Conservation (phyloP, 2,329 filamentous ascomycete genomes). For the Cercospora citrullina region DNA sequence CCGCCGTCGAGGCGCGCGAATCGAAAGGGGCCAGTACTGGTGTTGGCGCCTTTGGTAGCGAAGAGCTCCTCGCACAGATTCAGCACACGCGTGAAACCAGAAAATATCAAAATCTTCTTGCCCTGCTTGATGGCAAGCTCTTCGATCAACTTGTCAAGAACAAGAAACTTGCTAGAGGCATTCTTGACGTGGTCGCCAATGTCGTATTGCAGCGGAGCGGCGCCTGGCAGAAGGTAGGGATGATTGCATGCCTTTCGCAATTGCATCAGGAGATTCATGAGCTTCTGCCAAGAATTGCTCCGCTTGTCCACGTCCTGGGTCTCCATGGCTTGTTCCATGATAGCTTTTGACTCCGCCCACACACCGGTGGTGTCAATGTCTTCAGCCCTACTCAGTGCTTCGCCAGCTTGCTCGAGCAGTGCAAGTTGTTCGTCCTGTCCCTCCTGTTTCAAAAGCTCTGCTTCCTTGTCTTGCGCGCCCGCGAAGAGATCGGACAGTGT, state of each 20-base stretch:
- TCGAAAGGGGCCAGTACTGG: conserved; percentile 42
- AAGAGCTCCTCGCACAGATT: conserved; percentile 56
- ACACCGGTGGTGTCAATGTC: conserved; percentile 34
- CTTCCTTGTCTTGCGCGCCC: conserved; percentile 48
- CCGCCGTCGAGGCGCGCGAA: conserved; percentile 54
- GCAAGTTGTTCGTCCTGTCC: conserved; percentile 36
- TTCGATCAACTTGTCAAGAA: conserved; percentile 54
- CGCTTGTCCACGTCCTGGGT: conserved; percentile 34
- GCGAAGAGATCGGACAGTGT: conserved; percentile 57
- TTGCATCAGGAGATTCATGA: conserved; percentile 59
- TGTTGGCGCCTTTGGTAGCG: conserved; percentile 45
- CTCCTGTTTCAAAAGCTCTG: conserved; percentile 41
- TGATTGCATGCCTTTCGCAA: conserved; percentile 58
- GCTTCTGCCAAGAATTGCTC: conserved; percentile 39
- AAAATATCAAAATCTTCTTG: conserved; percentile 61
- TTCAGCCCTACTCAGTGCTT: conserved; percentile 34
- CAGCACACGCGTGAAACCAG: conserved; percentile 54
- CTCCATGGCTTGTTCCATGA: conserved; percentile 44
- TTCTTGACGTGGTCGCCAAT: conserved; percentile 51
- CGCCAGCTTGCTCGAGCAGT: conserved; percentile 34
- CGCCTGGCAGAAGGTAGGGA: conserved; percentile 53
- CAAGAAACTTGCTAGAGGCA: conserved; percentile 58
- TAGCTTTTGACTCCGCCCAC: conserved; percentile 51
- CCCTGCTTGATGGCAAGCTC: conserved; percentile 51
- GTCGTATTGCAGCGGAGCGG: conserved; percentile 49